These are phyloP conservation scores for Candida krabiensis DNA, from an alignment of 805 yeast genomes.

Conservation along the genomic window DNA sequence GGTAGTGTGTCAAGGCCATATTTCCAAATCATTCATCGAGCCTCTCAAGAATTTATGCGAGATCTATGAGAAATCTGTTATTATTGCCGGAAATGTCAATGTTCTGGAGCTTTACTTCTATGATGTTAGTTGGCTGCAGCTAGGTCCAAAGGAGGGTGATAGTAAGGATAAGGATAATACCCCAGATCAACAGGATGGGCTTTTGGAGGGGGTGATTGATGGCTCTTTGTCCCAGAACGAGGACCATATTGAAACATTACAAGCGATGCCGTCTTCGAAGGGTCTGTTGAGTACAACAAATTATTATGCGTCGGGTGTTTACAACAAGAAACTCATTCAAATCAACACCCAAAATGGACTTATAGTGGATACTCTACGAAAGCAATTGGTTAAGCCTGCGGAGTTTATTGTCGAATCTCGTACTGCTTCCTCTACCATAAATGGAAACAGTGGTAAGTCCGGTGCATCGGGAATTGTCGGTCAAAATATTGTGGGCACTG, in stretches of 20 bases:
- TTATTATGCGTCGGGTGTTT: conserved; percentile 12
- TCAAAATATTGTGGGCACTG: conserved; percentile 3
- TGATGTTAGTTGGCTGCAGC: conserved; percentile 64
- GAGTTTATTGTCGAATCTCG: conserved; percentile 17
- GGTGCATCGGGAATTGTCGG: not conserved
- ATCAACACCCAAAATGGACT: conserved; percentile 27
- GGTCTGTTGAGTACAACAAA: conserved; percentile 23
- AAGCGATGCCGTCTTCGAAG: conserved; percentile 2
- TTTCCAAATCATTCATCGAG: conserved; percentile 42
- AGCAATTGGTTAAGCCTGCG: conserved; percentile 29
- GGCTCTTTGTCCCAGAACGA: conserved; percentile 1
- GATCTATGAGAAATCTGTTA: conserved; percentile 41
- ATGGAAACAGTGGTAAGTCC: conserved; percentile 1
- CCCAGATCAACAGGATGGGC: conserved; percentile 1
- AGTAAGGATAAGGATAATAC: conserved; percentile 12
- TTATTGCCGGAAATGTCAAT: conserved; percentile 44
- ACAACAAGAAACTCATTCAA: conserved; percentile 20
- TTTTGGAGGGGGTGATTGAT: conserved; percentile 25
- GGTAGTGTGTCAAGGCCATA: conserved; percentile 58
- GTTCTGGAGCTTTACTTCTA: conserved; percentile 59
- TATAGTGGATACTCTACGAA: conserved; percentile 33
- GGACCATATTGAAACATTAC: not conserved
- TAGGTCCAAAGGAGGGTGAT: conserved; percentile 24
- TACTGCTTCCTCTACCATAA: conserved; percentile 1
- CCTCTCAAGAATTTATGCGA: conserved; percentile 45